These are phyloP conservation scores for Albizia julibrissin DNA, from an alignment of 306 rosid species.

Conservation along the genomic window DNA sequence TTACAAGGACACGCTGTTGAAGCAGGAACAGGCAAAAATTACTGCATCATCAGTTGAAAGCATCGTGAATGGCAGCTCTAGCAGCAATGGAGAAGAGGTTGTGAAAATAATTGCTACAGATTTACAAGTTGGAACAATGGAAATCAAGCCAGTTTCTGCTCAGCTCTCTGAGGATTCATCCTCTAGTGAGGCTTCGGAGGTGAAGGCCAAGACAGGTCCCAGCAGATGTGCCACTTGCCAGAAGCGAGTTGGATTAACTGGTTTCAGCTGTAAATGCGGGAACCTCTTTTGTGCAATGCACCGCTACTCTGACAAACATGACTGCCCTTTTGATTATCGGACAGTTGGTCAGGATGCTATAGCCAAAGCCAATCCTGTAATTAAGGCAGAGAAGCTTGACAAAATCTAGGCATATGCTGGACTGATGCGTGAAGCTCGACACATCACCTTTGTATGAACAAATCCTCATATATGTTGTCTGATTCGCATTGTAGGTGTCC, in stretches of 20 bases:
- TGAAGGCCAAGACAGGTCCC: slow-evolving; percentile 48
- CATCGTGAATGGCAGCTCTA: slow-evolving; percentile 51
- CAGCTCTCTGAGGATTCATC: slow-evolving; percentile 44
- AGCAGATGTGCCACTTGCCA: slow-evolving; percentile 60
- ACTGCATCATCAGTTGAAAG: slow-evolving; percentile 62
- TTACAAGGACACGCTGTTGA: slow-evolving; percentile 63
- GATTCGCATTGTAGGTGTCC: slow-evolving; percentile 18
- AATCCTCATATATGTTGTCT: slow-evolving; percentile 19
- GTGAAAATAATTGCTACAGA: slow-evolving; percentile 27
- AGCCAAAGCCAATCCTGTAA: slow-evolving; percentile 71
- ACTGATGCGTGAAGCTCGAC: slow-evolving; percentile 33
- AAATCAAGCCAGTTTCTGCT: slow-evolving; percentile 23
- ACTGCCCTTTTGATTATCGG: slow-evolving; percentile 58
- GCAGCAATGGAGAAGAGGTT: slow-evolving; percentile 34
- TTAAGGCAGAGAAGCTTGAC: slow-evolving; percentile 75
- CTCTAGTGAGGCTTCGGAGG: slow-evolving; percentile 41
- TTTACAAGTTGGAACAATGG: slow-evolving; percentile 38
- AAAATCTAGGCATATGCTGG: slow-evolving; percentile 49
- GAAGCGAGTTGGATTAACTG: slow-evolving; percentile 69
- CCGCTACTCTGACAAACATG: slow-evolving; percentile 67
- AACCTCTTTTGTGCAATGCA: slow-evolving; percentile 56
- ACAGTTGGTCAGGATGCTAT: slow-evolving; percentile 61
- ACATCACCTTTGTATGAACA: slow-evolving; percentile 38
- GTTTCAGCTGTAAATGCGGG: slow-evolving; percentile 76
- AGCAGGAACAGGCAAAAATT: slow-evolving; percentile 64